Conservation (phyloP, 371 early-diverging fungal genomes). For the Actinomucor elegans region DNA sequence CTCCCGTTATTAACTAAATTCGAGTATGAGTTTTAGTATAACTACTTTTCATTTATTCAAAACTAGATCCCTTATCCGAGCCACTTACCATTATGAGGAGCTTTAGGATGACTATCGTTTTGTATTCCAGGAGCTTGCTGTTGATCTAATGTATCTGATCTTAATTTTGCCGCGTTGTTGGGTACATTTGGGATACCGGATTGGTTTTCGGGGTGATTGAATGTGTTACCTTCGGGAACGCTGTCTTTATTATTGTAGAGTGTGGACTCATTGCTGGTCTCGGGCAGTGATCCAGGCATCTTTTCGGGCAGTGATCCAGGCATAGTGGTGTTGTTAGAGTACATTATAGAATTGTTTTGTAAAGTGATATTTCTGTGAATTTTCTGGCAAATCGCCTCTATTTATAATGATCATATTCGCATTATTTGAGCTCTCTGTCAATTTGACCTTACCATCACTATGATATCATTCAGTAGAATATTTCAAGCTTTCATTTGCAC, state of each 20-base stretch:
- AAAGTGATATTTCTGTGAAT: background rate
- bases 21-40: too few species aligned
- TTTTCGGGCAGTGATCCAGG: constrained; percentile 3
- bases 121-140: too few species aligned
- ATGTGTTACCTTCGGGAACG: background rate
- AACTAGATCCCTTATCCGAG: background rate
- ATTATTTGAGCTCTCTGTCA: too few species aligned
- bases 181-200: background rate
- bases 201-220: background rate
- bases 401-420: too few species aligned
- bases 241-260: background rate
- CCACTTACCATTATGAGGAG: background rate
- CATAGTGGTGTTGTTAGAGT: constrained; percentile 3
- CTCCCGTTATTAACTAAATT: too few species aligned
- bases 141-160: too few species aligned
- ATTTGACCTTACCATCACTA: constrained; percentile 5
- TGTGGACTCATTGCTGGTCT: background rate
- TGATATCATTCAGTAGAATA: constrained; percentile 6
- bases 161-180: too few species aligned
- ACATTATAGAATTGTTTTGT: background rate
- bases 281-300: background rate
- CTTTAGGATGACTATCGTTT: too few species aligned
- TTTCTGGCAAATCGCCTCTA: background rate
- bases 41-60: background rate
- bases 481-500: background rate